These are phyloP conservation scores for Dictyostelium brefeldianum DNA, from an alignment of 78 protist genomes.

Conservation along the genomic window DNA sequence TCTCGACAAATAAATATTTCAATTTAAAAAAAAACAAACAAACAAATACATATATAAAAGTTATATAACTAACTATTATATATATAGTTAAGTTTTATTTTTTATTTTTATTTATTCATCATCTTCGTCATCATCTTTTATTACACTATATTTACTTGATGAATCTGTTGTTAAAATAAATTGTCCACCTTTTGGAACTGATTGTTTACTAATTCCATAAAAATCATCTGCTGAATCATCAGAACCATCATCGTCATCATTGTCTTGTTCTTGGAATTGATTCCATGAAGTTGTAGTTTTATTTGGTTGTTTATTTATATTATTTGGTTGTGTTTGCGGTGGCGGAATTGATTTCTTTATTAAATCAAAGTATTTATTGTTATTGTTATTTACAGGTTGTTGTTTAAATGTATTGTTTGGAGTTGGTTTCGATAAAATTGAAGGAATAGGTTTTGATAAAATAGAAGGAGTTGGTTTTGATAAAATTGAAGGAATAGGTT, in stretches of 20 bases:
- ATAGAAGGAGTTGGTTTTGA: background rate
- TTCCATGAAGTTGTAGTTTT: background rate
- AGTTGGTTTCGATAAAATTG: background rate
- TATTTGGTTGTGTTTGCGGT: background rate
- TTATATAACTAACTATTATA: too few species aligned
- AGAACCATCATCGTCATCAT: background rate
- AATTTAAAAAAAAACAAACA: background rate
- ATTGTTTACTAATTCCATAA: background rate
- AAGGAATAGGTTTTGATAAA: background rate
- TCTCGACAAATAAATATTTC: too few species aligned
- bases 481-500: background rate
- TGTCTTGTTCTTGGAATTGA: background rate
- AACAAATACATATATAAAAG: background rate
- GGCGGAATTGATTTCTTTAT: background rate
- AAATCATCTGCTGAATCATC: background rate
- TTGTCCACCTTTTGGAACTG: background rate
- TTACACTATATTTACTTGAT: background rate
- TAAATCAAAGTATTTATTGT: background rate
- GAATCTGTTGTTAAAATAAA: background rate
- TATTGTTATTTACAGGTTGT: background rate
- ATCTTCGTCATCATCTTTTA: constrained; percentile 6
- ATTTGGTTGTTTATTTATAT: background rate
- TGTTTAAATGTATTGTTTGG: background rate
- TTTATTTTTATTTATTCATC: background rate
- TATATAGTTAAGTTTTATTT: background rate